Evolutionary conservation across 495 filamentous ascomycete species (phyloP).

Genomic region (Podospora pseudoanserina): DNA sequence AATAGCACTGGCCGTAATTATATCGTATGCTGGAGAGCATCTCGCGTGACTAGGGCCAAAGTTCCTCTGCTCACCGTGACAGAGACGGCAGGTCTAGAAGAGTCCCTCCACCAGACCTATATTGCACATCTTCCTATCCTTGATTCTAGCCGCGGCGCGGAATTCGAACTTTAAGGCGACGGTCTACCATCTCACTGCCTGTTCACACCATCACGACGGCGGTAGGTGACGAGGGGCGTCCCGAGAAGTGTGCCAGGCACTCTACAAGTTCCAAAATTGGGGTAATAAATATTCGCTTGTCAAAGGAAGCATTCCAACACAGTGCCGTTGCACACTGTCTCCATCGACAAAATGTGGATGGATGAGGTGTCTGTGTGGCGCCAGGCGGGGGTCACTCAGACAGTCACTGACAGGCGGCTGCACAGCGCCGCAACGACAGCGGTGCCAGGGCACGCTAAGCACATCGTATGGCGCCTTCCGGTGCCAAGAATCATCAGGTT

Average conservation of each 20-base stretch:
- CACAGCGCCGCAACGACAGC: not conserved
- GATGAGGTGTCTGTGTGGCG: not conserved
- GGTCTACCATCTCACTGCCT: not conserved
- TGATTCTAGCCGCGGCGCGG: not conserved
- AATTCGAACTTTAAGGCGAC: not conserved
- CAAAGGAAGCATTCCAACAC: not conserved
- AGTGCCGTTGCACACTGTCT: not conserved
- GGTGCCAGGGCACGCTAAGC: not conserved
- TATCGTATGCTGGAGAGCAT: not conserved
- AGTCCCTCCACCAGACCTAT: constrained; percentile 8
- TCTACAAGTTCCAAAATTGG: not conserved
- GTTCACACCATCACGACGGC: too few species aligned
- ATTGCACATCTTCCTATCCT: not conserved
- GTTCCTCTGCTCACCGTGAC: not conserved
- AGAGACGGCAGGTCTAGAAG: constrained; percentile 10
- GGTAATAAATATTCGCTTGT: not conserved
- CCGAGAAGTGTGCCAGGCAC: not conserved
- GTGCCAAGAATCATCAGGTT: constrained; percentile 17
- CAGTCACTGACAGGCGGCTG: not conserved
- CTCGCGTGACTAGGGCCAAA: constrained; percentile 7
- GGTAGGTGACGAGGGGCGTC: not conserved
- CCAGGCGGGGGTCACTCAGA: not conserved
- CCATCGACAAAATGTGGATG: not conserved
- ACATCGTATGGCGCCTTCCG: constrained; percentile 4
- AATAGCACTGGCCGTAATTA: constrained; percentile 15